Conservation (phyloP, 768 basidiomycete species). For the Cyathus striatus region DNA sequence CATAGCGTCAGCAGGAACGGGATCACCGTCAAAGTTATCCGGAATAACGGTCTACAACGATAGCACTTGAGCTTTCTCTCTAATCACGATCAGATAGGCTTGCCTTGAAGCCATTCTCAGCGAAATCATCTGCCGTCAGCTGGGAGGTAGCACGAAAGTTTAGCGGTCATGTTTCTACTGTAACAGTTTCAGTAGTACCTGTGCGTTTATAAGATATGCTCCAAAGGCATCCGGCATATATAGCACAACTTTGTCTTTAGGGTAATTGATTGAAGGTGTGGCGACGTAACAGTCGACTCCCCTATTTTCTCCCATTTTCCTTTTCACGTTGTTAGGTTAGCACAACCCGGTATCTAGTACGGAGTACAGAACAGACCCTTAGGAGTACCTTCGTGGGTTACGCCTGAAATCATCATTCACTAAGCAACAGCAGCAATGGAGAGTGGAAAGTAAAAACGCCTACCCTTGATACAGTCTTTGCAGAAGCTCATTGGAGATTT, state of each 20-base stretch:
- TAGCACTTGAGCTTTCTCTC: neutral
- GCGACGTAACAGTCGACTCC: neutral
- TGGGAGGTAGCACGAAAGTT: too few relatives aligned
- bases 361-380: neutral
- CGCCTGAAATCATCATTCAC: neutral
- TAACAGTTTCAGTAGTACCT: too few relatives aligned
- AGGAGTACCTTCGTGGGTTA: neutral
- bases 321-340: neutral
- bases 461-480: neutral
- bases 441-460: neutral
- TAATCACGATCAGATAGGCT: neutral
- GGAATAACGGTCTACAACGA: conserved; percentile 26
- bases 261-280: neutral
- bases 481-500: neutral
- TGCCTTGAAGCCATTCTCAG: conserved; percentile 42
- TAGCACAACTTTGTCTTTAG: neutral
- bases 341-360: neutral
- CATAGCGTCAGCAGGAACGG: conserved; percentile 30
- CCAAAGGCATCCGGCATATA: neutral
- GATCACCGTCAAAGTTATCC: conserved; percentile 39
- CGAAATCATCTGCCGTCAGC: conserved; percentile 38
- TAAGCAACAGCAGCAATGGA: neutral
- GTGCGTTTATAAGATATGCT: neutral
- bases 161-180: too few relatives aligned
- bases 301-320: neutral